Evolutionary conservation across 2,329 filamentous ascomycete species (phyloP).

Genomic region (Aspergillus nomiae): DNA sequence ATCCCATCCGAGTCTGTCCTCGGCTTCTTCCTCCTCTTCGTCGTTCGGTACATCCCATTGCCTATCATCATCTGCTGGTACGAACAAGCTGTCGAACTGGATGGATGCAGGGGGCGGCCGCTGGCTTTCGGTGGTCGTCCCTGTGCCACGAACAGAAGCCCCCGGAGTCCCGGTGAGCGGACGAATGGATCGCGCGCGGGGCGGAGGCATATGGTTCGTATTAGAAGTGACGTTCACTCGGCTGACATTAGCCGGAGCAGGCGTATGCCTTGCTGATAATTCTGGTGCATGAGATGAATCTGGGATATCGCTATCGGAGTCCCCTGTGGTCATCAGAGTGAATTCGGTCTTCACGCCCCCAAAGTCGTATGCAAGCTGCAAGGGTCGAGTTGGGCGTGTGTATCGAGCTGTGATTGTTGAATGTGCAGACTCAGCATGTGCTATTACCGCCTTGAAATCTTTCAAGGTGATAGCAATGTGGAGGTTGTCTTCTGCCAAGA

Average conservation of each 20-base stretch:
- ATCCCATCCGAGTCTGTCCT: slow-evolving; percentile 66
- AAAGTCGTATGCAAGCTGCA: slow-evolving; percentile 62
- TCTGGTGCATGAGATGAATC: slow-evolving; percentile 43
- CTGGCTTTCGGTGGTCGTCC: slow-evolving; percentile 27
- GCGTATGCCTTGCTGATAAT: slow-evolving; percentile 43
- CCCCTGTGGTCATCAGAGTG: slow-evolving; percentile 66
- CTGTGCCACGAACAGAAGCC: slow-evolving; percentile 23
- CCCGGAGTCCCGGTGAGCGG: slow-evolving; percentile 32
- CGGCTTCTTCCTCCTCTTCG: slow-evolving; percentile 56
- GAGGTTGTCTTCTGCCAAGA: slow-evolving; percentile 59
- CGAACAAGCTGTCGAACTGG: slow-evolving; percentile 61
- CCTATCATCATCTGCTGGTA: slow-evolving; percentile 61
- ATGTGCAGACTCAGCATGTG: slow-evolving; percentile 62
- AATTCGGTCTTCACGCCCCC: slow-evolving; percentile 61
- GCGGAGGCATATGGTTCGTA: slow-evolving; percentile 33
- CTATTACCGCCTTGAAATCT: slow-evolving; percentile 66
- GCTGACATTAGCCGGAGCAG: slow-evolving; percentile 29
- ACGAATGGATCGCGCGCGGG: slow-evolving; percentile 33
- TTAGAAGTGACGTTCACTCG: slow-evolving; percentile 15
- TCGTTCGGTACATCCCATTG: slow-evolving; percentile 63
- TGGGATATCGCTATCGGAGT: slow-evolving; percentile 46
- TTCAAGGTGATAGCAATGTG: slow-evolving; percentile 66
- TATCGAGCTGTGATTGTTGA: slow-evolving; percentile 59
- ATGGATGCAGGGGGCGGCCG: slow-evolving; percentile 37
- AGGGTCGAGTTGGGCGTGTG: slow-evolving; percentile 60